Evolutionary conservation across 139 green algal genomes (phyloP).

Genomic region (Bryopsis sp.): DNA sequence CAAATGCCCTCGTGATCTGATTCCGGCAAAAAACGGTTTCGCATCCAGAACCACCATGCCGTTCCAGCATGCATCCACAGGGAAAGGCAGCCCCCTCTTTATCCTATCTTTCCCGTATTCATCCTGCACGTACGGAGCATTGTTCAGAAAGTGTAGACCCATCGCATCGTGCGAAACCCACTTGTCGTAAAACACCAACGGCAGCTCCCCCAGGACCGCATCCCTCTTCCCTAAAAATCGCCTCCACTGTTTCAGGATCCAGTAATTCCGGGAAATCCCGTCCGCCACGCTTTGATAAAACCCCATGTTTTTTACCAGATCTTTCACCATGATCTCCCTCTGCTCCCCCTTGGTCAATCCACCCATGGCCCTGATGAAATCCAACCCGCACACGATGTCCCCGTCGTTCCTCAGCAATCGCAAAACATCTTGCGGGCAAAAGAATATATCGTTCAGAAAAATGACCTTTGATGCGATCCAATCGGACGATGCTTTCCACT

Average conservation of each 20-base stretch:
- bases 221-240: not conserved
- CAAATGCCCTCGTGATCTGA: not conserved
- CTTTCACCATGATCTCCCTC: not conserved
- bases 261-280: not conserved
- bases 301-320: not conserved
- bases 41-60: not conserved
- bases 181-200: not conserved
- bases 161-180: not conserved
- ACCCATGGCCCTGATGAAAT: not conserved
- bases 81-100: not conserved
- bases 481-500: not conserved
- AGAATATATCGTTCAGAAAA: constrained; percentile 5
- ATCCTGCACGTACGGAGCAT: not conserved
- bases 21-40: not conserved
- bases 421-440: not conserved
- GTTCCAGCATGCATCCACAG: constrained; percentile 8
- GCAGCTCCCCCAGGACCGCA: not conserved
- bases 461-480: not conserved
- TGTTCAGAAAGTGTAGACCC: not conserved
- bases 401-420: not conserved
- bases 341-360: not conserved
- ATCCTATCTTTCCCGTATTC: not conserved
- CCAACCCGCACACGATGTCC: not conserved
- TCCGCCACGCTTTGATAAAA: not conserved
- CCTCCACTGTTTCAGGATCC: not conserved